Percentiles rank a stretch among this genome's conserved stretches.
phyloP scores from a whole-genome alignment of 208 protist genomes.

The Wallacemonas rigidus region DNA sequence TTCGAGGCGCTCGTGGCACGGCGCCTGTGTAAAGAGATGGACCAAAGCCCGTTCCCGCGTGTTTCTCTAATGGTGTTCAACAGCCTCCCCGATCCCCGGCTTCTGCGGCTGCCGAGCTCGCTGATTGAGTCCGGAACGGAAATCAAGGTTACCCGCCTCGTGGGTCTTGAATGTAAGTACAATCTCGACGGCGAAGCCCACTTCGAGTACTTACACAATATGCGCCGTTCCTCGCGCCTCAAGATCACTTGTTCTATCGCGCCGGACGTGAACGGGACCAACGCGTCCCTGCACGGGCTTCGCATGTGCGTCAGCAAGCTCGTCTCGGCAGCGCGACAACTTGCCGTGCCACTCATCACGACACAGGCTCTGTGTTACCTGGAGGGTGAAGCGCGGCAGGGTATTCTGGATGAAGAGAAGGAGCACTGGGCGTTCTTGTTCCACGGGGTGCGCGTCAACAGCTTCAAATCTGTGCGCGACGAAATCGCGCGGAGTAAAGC shows the following conservation, averaged over 20 bases:
- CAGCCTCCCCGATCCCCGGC: conserved; percentile 75
- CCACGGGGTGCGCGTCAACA: conserved; percentile 62
- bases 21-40: conserved; percentile 73
- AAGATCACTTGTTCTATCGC: conserved; percentile 65
- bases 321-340: conserved; percentile 52
- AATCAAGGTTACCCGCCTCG: conserved; percentile 72
- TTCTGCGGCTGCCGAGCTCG: conserved; percentile 69
- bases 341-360: conserved; percentile 72
- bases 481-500: conserved; percentile 4
- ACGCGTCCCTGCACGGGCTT: conserved; percentile 55
- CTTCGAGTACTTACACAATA: conserved; percentile 84
- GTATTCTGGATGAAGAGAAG: conserved; percentile 73
- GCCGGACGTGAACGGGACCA: conserved; percentile 25
- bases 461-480: conserved; percentile 38
- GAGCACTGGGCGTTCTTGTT: conserved; percentile 86
- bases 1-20: conserved; percentile 77
- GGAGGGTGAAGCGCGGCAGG: conserved; percentile 60
- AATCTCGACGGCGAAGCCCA: conserved; percentile 59
- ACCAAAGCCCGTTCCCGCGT: conserved; percentile 51
- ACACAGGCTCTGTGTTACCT: conserved; percentile 63
- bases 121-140: conserved; percentile 45
- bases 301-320: conserved; percentile 68
- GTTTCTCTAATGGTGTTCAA: conserved; percentile 86
- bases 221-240: conserved; percentile 67
- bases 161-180: conserved; percentile 75